phyloP scores from a whole-genome alignment of 2,329 filamentous ascomycete species.

The Coniochaeta ligniaria region DNA sequence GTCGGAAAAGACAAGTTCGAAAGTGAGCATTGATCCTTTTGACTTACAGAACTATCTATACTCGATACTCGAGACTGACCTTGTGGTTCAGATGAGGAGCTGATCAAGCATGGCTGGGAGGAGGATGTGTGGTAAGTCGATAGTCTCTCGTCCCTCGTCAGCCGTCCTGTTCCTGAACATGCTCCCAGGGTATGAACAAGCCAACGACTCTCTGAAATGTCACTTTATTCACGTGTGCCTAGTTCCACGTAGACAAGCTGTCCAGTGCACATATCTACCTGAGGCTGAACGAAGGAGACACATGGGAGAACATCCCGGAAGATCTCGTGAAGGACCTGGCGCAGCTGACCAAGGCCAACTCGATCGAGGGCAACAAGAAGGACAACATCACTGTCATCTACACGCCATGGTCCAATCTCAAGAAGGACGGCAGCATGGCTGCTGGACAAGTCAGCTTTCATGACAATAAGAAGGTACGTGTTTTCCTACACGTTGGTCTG shows the following conservation, averaged over 20 bases:
- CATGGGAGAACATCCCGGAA: slow-evolving; percentile 75
- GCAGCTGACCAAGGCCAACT: slow-evolving; percentile 98
- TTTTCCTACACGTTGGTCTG: too few species aligned
- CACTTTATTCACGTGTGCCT: slow-evolving; percentile 6
- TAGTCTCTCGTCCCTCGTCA: background rate
- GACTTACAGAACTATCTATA: slow-evolving; percentile 1
- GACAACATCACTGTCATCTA: slow-evolving; percentile 96
- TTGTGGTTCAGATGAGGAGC: slow-evolving; percentile 71
- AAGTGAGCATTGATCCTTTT: slow-evolving; percentile 61
- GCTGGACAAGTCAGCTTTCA: slow-evolving; percentile 93
- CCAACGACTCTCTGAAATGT: background rate
- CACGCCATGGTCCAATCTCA: slow-evolving; percentile 90
- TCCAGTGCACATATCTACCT: slow-evolving; percentile 96
- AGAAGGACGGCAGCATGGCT: slow-evolving; percentile 94
- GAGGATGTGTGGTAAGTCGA: slow-evolving; percentile 80
- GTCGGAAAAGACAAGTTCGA: slow-evolving; percentile 99
- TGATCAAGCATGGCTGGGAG: slow-evolving; percentile 91
- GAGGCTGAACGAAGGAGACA: slow-evolving; percentile 67
- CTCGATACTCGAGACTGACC: background rate
- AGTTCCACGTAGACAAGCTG: slow-evolving; percentile 97
- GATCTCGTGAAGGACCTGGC: slow-evolving; percentile 78
- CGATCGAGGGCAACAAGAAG: slow-evolving; percentile 98
- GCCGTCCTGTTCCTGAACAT: background rate
- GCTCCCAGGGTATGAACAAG: slow-evolving; percentile 23
- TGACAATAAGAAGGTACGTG: slow-evolving; percentile 57